Evolutionary conservation across 441 rosid genomes (phyloP).

Genomic region (Adansonia gregorii): DNA sequence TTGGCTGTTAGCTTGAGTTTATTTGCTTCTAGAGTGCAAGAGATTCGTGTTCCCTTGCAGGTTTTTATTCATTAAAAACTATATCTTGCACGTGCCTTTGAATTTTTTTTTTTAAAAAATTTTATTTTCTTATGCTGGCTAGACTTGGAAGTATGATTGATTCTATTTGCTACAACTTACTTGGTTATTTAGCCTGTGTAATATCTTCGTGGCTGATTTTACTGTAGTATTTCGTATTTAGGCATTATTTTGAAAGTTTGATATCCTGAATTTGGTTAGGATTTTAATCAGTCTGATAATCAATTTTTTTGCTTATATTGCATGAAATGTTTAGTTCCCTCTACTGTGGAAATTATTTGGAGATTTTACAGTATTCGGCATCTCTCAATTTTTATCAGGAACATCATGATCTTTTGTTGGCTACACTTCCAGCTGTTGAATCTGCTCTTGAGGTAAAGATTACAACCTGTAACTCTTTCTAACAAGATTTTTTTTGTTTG

Average conservation of each 20-base stretch:
- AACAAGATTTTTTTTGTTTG: constrained; percentile 24
- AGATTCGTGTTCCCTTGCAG: constrained; percentile 97
- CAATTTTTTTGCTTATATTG: constrained; percentile 3
- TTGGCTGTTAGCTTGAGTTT: constrained; percentile 98
- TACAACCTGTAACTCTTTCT: constrained; percentile 32
- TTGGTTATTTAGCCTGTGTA: constrained; percentile 24
- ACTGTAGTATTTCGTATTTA: constrained; percentile 18
- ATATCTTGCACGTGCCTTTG: constrained; percentile 1
- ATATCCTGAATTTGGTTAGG: constrained; percentile 22
- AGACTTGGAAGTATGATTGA: constrained; percentile 24
- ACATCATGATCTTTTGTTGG: constrained; percentile 89
- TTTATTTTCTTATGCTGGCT: neutral
- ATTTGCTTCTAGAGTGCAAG: constrained; percentile 98
- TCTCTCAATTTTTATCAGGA: constrained; percentile 57
- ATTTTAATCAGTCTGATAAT: constrained; percentile 26
- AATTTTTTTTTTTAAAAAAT: neutral
- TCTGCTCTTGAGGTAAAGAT: constrained; percentile 77
- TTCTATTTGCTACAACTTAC: constrained; percentile 17
- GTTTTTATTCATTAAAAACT: constrained; percentile 38
- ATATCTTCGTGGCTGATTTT: constrained; percentile 6
- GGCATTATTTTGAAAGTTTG: constrained; percentile 19
- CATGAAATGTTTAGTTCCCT: constrained; percentile 22
- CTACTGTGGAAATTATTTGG: constrained; percentile 29
- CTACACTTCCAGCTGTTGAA: constrained; percentile 82
- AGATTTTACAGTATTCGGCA: constrained; percentile 28